Base-by-base conservation (phyloP, 2,329 filamentous ascomycete species). In the Fusarium circinatum region DNA sequence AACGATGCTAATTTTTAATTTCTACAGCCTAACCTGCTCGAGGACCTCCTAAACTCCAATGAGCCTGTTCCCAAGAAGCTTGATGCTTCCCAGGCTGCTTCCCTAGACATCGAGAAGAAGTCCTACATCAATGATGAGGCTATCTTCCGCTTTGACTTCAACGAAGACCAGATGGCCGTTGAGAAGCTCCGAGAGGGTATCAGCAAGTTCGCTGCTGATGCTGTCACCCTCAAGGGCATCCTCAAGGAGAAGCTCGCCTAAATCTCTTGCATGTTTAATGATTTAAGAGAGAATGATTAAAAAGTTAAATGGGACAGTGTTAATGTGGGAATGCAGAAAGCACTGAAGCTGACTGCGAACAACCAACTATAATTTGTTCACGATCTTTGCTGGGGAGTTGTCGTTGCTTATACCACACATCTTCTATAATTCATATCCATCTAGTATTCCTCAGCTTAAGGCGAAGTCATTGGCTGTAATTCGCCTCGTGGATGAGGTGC, bases 101-200 rank as follows among this genome's bases (percentile, higher is more conserved):
- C 86, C 65, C 89, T 96, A 76, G 85, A 96, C 85, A 90, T 99
- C 77, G 86, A 93, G 88, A 97, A 95, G 93, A 94, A 93, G 89
- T 87, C 87, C 66, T 99, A 98, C 90, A 92, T 99, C 85, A 90
- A 92, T 82, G 88, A 96, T 85, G 96, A 99, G 90, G 80, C 95
- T 61, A 82, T 86, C 56, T 99, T 98, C 95, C 95, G 96, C 84
- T 99, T 98, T 89, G 93, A 95, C 86, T 98, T 99, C 92, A 99
- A 99, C 90, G 96, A 99, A 90, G 95, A 99, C 82, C 93, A 96
- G 85, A 99, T 99, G 96, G 96, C 94, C 74, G 94, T 97, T 77
- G 95, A 98, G 92, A 99, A 99, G 93, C 92, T 99, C 79, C 94
- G 95, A 73, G 96, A 99, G 88, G 96, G 96, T 86, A 99, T 99